Base-by-base conservation (phyloP, 1,284 basidiomycete genomes). In the Sanghuangporus sanghuang region DNA sequence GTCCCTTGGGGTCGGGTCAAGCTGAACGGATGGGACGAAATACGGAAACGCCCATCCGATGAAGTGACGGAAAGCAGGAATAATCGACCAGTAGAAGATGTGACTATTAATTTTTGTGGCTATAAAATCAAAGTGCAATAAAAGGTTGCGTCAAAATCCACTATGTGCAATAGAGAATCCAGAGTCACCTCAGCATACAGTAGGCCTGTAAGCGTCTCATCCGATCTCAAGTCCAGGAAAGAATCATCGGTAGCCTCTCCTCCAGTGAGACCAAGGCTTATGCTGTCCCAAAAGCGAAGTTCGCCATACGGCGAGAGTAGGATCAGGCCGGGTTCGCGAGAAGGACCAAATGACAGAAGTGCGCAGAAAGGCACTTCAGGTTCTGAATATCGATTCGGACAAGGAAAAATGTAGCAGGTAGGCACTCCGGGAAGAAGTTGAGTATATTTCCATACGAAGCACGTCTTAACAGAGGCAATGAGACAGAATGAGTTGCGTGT, bases 401-500 rank as follows among this genome's bases (percentile, higher is more conserved):
- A 89, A 16, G 85, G 78, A 69, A 93, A 90, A 49, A 93, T 93
- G 69, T 93, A 92, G 72, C 91, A 93, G 8, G 89, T 92, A 14
- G 90, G 89, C 63, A 81, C 82, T 14, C 85, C 82, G 70, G 81
- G 81, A 57, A 85, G 74, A 14, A 85, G 84, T 71, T 89, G 85
- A 50, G 85, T 81, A 76, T 91, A 85, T 68, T 90, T 87, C 90
- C 90, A 93, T 40, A 92, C 87, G 73, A 90, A 93, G 72, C 89
- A 91, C 8, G 88, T 90, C 68, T 83, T 80, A 12, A 78, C 74
- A 48, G 90, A 91, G 35, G 84, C 83, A 38, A 92, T 82, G 44
- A 92, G 79, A 6, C 89, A 85, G 71, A 89, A 92, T 8, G 89
- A 88, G 21, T 89, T 90, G 55, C 79, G 63, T 8, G 82, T 80